Evolutionary conservation across 495 filamentous ascomycete species (phyloP), one percentile per base, ranked within the genome.

Genomic region (Pseudomonodictys pantanalensis): DNA sequence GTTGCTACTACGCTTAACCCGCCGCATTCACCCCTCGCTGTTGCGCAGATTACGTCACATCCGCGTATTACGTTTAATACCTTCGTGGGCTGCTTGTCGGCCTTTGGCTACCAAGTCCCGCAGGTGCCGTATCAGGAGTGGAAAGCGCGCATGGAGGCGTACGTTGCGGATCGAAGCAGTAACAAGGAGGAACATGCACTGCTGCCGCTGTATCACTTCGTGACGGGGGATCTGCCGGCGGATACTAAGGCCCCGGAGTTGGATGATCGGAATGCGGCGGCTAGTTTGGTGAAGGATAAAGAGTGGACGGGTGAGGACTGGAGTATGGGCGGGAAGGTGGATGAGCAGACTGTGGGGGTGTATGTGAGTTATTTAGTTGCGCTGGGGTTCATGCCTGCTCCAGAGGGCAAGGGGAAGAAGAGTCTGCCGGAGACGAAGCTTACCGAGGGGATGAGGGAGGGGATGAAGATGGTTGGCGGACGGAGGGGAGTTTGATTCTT

Each of bases 181-280:
- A 78, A 58, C 1, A 48, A 83, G 45, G 77, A 78, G 43, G 83
- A 89, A 72, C 82, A 85, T 65, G 86, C 87, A n/a, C 75, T 89
- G 58, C 66, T 68, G 25, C 90, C 91, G 1, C 82, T 96, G 24
- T 91, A 87, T 68, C 87, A 96, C 72, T 92, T 95, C 70, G 88
- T 88, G 39, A 86, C 84, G 26, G 80, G 81, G 17, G 86, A 96
- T 66, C 81, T 97, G 8, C 91, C 91, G 0, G 81, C 80, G 8
- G 83, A 83, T 58, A 91, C 89, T 10, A 84, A 83, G 54, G 90
- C 91, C 1, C 91, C 89, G 0, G 88, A 89, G 68, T 77, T 97
- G 22, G 87, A 90, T 55, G 89, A 95, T 64, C 68, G 71, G 15
- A 92, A 95, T 62, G 84, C 92, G 2, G 78, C 79, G 0, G 71